Percentiles rank a stretch among this genome's conserved stretches.
These are phyloP conservation scores for Xanthoceras sorbifolium DNA, from an alignment of 345 rosid genomes.

Conservation along the genomic window DNA sequence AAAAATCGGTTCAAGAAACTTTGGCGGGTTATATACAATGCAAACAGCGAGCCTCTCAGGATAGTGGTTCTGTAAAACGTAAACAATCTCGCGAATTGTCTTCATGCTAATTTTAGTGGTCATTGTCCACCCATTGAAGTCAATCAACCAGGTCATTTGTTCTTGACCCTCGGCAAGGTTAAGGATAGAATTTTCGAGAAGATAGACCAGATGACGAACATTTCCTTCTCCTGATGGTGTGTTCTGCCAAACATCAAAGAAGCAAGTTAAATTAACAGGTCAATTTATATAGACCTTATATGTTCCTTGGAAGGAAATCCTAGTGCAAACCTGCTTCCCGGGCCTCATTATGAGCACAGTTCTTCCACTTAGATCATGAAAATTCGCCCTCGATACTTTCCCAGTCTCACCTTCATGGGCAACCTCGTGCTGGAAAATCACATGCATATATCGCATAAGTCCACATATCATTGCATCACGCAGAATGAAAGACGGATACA, in stretches of 20 bases:
- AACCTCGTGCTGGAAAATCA: constrained; percentile 58
- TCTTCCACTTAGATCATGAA: constrained; percentile 75
- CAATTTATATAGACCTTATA: neutral
- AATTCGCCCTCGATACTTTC: constrained; percentile 74
- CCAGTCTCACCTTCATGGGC: constrained; percentile 96
- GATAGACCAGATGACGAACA: constrained; percentile 78
- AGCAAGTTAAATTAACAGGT: neutral
- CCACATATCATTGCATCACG: neutral
- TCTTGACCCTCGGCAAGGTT: constrained; percentile 86
- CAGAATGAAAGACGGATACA: constrained; percentile 1
- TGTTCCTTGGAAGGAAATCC: neutral
- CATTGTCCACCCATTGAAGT: constrained; percentile 87
- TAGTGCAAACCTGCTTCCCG: constrained; percentile 62
- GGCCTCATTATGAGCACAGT: constrained; percentile 94
- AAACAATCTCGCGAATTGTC: constrained; percentile 66
- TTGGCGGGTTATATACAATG: constrained; percentile 86
- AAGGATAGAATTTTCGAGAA: constrained; percentile 79
- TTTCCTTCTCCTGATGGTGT: constrained; percentile 68
- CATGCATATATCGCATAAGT: neutral
- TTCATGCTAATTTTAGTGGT: constrained; percentile 43
- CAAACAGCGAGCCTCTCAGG: constrained; percentile 87
- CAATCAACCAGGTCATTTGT: constrained; percentile 88
- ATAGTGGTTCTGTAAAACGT: constrained; percentile 81
- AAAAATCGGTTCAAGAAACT: constrained; percentile 81
- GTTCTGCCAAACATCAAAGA: constrained; percentile 50